phyloP scores from a whole-genome alignment of 768 basidiomycete genomes.

The Podaxis mareebaensis region DNA sequence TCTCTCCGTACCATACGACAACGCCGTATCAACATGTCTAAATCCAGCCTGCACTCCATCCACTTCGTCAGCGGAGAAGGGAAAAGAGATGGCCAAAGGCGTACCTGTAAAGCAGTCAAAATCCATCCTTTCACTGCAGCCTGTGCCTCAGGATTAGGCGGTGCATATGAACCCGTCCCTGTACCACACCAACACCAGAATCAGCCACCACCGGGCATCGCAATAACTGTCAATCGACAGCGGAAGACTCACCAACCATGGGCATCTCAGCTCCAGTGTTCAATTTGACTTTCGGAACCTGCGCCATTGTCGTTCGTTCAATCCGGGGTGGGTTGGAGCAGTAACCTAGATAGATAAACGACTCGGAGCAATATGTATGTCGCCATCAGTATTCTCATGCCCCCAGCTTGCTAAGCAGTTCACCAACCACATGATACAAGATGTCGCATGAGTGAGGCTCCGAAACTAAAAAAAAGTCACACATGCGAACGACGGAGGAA shows the following conservation, averaged over 20 bases:
- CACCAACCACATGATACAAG: too few species aligned
- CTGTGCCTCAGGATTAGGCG: slow-evolving; percentile 32
- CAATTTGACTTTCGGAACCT: not conserved
- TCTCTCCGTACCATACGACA: slow-evolving; percentile 39
- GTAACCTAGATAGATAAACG: not conserved
- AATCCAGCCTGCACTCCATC: slow-evolving; percentile 34
- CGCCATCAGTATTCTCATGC: too few species aligned
- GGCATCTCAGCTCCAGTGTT: slow-evolving; percentile 38
- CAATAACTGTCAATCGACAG: not conserved
- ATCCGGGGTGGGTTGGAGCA: not conserved
- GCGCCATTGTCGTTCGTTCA: not conserved
- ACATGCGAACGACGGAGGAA: not conserved
- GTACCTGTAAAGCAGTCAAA: slow-evolving; percentile 38
- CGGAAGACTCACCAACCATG: slow-evolving; percentile 29
- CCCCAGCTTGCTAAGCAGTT: not conserved
- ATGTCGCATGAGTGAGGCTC: too few species aligned
- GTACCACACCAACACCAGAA: not conserved
- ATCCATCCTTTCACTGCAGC: slow-evolving; percentile 39
- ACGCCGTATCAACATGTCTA: slow-evolving; percentile 43
- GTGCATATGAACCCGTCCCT: slow-evolving; percentile 45
- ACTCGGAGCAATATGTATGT: too few species aligned
- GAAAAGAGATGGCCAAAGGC: not conserved
- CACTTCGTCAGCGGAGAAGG: not conserved
- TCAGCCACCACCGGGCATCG: not conserved
- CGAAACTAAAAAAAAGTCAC: too few species aligned